phyloP scores from a whole-genome alignment of 2,329 filamentous ascomycete species.

The Beauveria sp. region DNA sequence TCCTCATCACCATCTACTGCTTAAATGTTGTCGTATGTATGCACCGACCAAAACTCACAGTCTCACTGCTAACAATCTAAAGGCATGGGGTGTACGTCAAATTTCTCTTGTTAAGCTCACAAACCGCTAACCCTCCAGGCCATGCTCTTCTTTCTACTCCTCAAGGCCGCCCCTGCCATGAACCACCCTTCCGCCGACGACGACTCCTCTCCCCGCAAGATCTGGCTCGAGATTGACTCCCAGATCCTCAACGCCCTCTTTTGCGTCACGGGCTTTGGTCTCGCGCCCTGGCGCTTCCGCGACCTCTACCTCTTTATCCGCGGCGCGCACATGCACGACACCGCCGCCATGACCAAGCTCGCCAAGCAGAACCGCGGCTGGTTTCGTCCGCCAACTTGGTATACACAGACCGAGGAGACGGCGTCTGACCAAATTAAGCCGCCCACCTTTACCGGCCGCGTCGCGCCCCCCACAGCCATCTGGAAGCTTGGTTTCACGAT shows the following conservation, averaged over 20 bases:
- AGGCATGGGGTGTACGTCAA: conserved; percentile 20
- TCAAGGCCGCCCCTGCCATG: conserved; percentile 12
- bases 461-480: conserved; percentile 17
- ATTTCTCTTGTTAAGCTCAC: not conserved
- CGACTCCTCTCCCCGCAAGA: conserved; percentile 15
- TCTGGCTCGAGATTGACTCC: conserved; percentile 12
- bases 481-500: conserved; percentile 20
- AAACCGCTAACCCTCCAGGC: not conserved
- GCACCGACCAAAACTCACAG: too few relatives aligned
- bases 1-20: conserved; percentile 22
- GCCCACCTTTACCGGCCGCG: conserved; percentile 15
- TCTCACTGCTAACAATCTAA: conserved; percentile 2
- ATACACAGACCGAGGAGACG: not conserved
- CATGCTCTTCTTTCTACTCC: conserved; percentile 7
- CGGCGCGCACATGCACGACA: conserved; percentile 15
- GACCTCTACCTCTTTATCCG: conserved; percentile 16
- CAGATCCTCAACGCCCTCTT: conserved; percentile 60
- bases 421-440: conserved; percentile 12
- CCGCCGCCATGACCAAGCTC: conserved; percentile 15
- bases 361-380: conserved; percentile 14
- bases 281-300: conserved; percentile 61
- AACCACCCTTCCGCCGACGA: conserved; percentile 15
- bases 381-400: conserved; percentile 21
- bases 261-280: conserved; percentile 77
- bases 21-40: conserved; percentile 22